Conservation (phyloP, 2,329 filamentous ascomycete species). For the Geosmithia flava region DNA sequence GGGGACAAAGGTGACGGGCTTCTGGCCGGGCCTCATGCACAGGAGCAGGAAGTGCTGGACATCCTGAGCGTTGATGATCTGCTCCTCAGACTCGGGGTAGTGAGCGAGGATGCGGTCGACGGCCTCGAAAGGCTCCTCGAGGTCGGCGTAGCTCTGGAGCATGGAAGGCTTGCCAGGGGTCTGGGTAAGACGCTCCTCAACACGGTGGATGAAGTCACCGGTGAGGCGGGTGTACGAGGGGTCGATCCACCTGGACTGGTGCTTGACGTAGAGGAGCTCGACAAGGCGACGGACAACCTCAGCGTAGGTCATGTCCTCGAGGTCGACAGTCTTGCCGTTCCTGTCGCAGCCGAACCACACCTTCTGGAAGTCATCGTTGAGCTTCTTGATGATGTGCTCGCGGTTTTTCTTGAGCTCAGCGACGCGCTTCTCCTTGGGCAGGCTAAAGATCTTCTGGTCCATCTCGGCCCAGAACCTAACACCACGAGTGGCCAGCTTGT, state of each 20-base stretch:
- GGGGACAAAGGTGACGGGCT: constrained; percentile 93
- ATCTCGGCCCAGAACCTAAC: constrained; percentile 97
- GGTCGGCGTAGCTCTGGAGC: constrained; percentile 81
- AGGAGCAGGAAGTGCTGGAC: constrained; percentile 93
- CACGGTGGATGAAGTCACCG: constrained; percentile 89
- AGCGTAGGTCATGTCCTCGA: constrained; percentile 92
- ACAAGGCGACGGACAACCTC: constrained; percentile 82
- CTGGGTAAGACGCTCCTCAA: constrained; percentile 92
- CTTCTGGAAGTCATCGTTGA: constrained; percentile 94
- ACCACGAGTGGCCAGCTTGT: constrained; percentile 95
- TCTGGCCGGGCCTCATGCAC: constrained; percentile 84
- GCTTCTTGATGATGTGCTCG: constrained; percentile 85
- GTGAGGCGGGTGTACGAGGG: constrained; percentile 70
- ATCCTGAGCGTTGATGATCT: constrained; percentile 97
- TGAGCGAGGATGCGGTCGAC: constrained; percentile 68
- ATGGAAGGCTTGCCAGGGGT: constrained; percentile 59
- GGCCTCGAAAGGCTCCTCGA: constrained; percentile 67
- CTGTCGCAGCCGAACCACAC: constrained; percentile 90
- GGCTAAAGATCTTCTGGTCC: constrained; percentile 94
- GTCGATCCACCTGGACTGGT: constrained; percentile 87
- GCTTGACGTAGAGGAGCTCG: constrained; percentile 82
- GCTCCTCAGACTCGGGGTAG: constrained; percentile 76
- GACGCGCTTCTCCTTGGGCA: constrained; percentile 90
- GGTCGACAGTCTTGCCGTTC: constrained; percentile 66
- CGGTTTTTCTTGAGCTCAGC: constrained; percentile 79